Conservation (phyloP, 1,284 basidiomycete genomes). For the Pulveroboletus ridleyi region DNA sequence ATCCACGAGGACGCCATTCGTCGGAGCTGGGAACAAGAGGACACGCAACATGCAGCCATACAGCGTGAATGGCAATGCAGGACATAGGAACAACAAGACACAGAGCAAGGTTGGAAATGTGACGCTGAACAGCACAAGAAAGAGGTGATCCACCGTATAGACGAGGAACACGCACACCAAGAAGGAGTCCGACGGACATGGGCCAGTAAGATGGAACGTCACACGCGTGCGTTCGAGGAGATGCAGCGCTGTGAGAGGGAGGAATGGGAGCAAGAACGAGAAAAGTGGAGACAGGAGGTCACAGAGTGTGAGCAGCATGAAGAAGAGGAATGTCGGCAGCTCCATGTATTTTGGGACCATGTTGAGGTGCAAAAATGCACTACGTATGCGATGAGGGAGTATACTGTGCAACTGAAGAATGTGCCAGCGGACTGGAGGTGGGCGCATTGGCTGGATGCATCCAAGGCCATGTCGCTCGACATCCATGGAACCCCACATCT, state of each 20-base stretch:
- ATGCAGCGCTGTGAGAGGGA: conserved; percentile 9
- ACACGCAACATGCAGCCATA: not conserved
- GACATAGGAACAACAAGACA: not conserved
- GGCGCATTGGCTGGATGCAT: not conserved
- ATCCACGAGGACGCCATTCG: conserved; percentile 5
- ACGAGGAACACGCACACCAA: conserved; percentile 10
- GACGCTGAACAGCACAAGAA: not conserved
- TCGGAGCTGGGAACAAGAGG: conserved; percentile 9
- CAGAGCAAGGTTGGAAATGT: conserved; percentile 9
- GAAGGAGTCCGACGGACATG: conserved; percentile 11
- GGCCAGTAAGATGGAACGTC: conserved; percentile 11
- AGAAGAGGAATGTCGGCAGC: not conserved
- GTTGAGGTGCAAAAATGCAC: conserved; percentile 32
- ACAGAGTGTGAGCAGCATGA: conserved; percentile 18
- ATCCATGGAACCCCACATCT: conserved; percentile 28
- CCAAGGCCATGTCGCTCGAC: conserved; percentile 27
- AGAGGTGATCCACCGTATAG: conserved; percentile 1
- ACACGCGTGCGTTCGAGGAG: conserved; percentile 5
- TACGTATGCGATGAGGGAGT: conserved; percentile 36
- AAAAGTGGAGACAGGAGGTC: conserved; percentile 22
- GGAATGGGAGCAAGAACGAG: conserved; percentile 3
- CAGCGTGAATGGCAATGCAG: conserved; percentile 9
- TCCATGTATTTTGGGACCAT: conserved; percentile 23
- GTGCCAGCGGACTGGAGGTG: conserved; percentile 1
- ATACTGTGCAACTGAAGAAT: conserved; percentile 33